Base-by-base conservation (phyloP, 2,329 filamentous ascomycete genomes). In the Rhexocercosporidium sp. region DNA sequence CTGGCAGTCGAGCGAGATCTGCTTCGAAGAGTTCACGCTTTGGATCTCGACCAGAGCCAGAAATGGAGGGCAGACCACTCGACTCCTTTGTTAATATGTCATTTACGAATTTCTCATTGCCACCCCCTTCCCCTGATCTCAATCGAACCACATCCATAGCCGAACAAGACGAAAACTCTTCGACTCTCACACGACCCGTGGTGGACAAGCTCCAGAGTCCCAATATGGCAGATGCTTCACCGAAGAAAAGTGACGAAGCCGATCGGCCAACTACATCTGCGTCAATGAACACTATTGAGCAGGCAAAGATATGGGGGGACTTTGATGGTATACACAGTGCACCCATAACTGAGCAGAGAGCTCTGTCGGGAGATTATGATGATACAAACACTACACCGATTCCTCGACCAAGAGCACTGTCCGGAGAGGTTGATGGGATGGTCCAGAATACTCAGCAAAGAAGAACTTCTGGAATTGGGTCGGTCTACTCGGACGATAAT, bases 251-350 rank as follows among this genome's bases (percentile, higher is more conserved):
- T 9, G 62, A 65, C 8, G 69, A 71, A 54, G 65, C 69, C 25
- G 66, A 71, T 25, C 67, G 72, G 39, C 74, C 74, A 11, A 47
- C 68, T 37, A 76, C 74, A 12, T 69, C 73, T 47, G 68, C 72
- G 9, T 76, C 75, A 22, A 71, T 71, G 34, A 72, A 71, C 47
- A 92, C 90, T 1, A 89, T 84, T 66, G 88, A 90, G 37, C 88
- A 92, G 75, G 87, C 88, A 69, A 80, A 85, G 46, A 86, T 92
- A 3, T 96, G 95, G 81, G 86, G 88, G 49, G 92, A 94, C 76
- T 96, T 96, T 75, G 92, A 96, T 76, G 92, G 92, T 44, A 90
- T 91, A 16, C 92, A 95, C 75, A 93, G 89, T 76, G 64, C 74
- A 41, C 66, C 68, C 3, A 29, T 61, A 53, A 31, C 65, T 7